Base-by-base conservation (phyloP, 441 rosid genomes). In the Pelargonium australe region DNA sequence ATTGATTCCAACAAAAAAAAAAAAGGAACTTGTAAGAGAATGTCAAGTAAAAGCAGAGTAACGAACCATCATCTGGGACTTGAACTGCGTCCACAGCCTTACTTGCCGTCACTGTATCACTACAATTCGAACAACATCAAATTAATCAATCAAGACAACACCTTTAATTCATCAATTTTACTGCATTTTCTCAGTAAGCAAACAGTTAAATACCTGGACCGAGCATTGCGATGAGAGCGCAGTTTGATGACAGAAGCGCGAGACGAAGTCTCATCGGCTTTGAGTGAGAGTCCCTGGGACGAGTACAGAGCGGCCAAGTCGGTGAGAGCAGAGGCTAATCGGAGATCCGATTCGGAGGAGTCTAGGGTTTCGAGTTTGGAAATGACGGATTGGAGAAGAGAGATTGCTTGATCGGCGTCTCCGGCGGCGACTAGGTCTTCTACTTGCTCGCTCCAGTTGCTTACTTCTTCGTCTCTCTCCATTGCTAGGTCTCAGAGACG, bases 391-490 rank as follows among this genome's bases (percentile, higher is more conserved):
- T 93, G 93, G 70, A 93, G 89, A 70, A 84, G 82, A 65, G 91
- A 79, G 72, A 91, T 85, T 17, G 93, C 93, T 16, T 77, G 82
- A 44, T 80, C 80, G 19, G 84, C 74, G 68, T 88, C 89, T n/a
- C 95, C 93, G 62, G 77, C 75, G 0, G 87, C 64, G n/a, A 88
- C 80, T 61, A 91, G 84, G 86, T 93, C 98, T 73, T 93, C 97
- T 70, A 83, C 87, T 10, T 66, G 76, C 71, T 93, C 97, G 82
- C 97, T 93, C 98, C 96, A 91, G 73, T 83, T 90, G 51, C 43
- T 4, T 16, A 47, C 80, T 68, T 72, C 71, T 43, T 72, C 62
- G 14, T 34, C 51, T 53, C 23, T 34, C 66, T 63, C 73, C 9
- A 17, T 23, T 7, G 63, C 25, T 57, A 4, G 5, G 10, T 49